phyloP scores from a whole-genome alignment of 495 filamentous ascomycete genomes.

The Clavariopsis aquatica region DNA sequence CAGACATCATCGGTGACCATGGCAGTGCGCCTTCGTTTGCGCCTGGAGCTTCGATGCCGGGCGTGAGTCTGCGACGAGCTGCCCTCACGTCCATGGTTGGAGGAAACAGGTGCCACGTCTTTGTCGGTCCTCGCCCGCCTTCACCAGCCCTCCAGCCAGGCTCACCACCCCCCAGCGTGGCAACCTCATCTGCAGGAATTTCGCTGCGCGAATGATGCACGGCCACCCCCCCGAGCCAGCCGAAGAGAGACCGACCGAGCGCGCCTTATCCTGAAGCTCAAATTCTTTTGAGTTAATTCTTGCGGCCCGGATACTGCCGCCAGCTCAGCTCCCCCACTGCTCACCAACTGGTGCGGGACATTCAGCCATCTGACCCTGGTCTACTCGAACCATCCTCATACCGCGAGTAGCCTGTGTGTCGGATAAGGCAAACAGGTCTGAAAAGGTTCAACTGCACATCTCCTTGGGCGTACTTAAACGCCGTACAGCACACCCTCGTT shows the following conservation, averaged over 20 bases:
- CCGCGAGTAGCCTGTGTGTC: neutral
- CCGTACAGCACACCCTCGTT: neutral
- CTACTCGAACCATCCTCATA: neutral
- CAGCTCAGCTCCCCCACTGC: neutral
- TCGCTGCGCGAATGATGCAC: neutral
- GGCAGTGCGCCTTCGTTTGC: neutral
- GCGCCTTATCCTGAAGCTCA: neutral
- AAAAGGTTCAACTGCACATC: neutral
- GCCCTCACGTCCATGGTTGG: neutral
- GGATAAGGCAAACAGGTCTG: neutral
- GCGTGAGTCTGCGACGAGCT: no score
- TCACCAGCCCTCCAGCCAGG: no score
- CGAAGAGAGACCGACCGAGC: slow-evolving; percentile 2
- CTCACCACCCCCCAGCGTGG: slow-evolving; percentile 1
- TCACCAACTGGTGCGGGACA: neutral
- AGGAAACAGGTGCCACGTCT: neutral
- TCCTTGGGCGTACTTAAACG: neutral
- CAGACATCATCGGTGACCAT: neutral
- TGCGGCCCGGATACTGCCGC: neutral
- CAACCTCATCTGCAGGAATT: no score
- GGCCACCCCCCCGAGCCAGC: neutral
- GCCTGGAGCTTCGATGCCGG: no score
- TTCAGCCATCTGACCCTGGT: neutral
- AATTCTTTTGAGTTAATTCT: neutral
- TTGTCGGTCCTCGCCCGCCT: no score